Evolutionary conservation across 441 rosid genomes (phyloP), one percentile per base, ranked within the genome.

Genomic region (Omphalea diandra): DNA sequence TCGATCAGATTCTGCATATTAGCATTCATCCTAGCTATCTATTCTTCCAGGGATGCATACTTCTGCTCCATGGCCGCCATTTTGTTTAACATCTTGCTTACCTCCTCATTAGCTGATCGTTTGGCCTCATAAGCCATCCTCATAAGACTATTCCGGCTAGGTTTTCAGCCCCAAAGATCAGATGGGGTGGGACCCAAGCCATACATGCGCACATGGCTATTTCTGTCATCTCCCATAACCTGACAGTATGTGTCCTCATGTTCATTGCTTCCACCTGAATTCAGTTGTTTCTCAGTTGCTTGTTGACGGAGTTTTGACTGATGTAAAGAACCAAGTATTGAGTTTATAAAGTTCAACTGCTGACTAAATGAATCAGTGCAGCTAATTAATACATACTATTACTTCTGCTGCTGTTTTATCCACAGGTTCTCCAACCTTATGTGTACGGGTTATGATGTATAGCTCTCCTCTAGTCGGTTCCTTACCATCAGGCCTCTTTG

Each of bases 51-150:
- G 10, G 40, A 61, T n/a, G 75, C 66, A 60, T 71, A 75, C 47
- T 76, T 83, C 52, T 83, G 67, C 78, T 80, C 86, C 80, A 80
- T 60, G 8, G 73, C 74, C 74, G 78, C 82, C 78, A 80, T 70
- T 78, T 80, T 83, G 44, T 17, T 74, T 7, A 64, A 22, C 77
- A 75, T 73, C 82, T 63, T 83, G 63, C 46, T 70, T 52, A 76
- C 77, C 60, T 80, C 81, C 35, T 72, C 75, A 26, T 65, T 74
- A 20, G 78, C 75, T 35, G 70, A 73, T 43, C 36, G 75, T 67
- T 77, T 77, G 67, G 77, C 76, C 49, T 79, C 83, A 33, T 40
- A 58, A 26, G 78, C 83, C 36, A 77, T 72, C 41, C 38, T 71
- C 65, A 66, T 20, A 11, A 75, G 64, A 60, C 70, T 57, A 49